phyloP scores from a whole-genome alignment of 352 stramenopile species.

The Globisporangium paroecandrum region DNA sequence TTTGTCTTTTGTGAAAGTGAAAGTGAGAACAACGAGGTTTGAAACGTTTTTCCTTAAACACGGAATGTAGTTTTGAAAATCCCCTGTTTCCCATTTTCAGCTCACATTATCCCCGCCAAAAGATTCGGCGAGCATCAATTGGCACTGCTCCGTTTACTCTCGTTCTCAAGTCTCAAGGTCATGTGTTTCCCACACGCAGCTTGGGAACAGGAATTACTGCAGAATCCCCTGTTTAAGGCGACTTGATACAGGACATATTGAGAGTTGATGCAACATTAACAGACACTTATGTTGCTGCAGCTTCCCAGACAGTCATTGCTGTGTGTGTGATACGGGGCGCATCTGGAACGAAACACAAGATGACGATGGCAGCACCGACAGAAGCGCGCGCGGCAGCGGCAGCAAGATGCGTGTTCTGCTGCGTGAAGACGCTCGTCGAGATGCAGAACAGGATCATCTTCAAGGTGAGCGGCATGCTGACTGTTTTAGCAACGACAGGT shows the following conservation, averaged over 20 bases:
- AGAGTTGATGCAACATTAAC: too few species aligned
- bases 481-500: neutral
- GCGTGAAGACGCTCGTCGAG: slow-evolving; percentile 36
- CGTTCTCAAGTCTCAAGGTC: neutral
- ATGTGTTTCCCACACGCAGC: neutral
- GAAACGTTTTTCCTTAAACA: too few species aligned
- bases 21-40: too few species aligned
- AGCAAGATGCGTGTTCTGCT: slow-evolving; percentile 52
- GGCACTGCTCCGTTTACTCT: neutral
- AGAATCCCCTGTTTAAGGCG: neutral
- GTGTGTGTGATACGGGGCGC: neutral
- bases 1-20: too few species aligned
- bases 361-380: slow-evolving; percentile 8
- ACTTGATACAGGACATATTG: neutral
- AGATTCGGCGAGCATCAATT: too few species aligned
- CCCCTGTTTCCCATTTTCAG: too few species aligned
- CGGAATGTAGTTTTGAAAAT: too few species aligned
- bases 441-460: slow-evolving; percentile 52
- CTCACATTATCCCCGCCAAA: too few species aligned
- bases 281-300: too few species aligned
- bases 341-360: neutral
- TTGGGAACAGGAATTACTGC: neutral
- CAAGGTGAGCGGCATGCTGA: slow-evolving; percentile 26
- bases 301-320: too few species aligned
- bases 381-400: slow-evolving; percentile 8